Base-by-base conservation (phyloP, 495 filamentous ascomycete genomes). In the Chlorociboria aeruginascens region DNA sequence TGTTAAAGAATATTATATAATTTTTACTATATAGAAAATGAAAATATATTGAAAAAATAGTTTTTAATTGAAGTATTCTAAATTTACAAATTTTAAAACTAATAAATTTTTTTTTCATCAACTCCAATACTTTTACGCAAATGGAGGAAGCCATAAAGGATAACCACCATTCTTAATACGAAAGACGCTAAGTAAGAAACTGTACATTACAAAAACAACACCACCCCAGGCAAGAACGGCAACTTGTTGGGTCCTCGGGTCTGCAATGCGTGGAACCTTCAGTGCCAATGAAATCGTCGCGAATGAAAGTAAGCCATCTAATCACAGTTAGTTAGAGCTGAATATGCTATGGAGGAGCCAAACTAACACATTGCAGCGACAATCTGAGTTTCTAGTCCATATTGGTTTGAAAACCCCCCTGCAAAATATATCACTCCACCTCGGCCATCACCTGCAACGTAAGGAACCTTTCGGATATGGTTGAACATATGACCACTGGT, bases 401-500 rank as follows among this genome's bases (percentile, higher is more conserved):
- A 95, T 61, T 99, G 92, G 60, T 82, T 97, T 59, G 88, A 87
- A 61, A 97, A 99, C 1, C 92, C 92, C 39, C 77, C 77, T 3
- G 93, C 92, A 64, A 97, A 90, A 64, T 97, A 99, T 60, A 68
- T 83, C 35, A 97, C 76, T 2, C 88, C 89, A 7, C 93, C 93
- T 39, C 72, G 76, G 6, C 86, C 87, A 65, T 97, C 82, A 16
- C 81, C 85, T 32, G 80, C 78, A 40, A 97, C 86, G 59, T 99
- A 99, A n/a, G 92, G 90, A 0, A 92, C 88, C 59, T 89, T 89
- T 46, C 92, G 76, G 61, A 99, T 99, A 56, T 97, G 92, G 66
- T 97, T 97, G 74, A 89, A 99, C 92, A 99, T 98, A 62, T 97
- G 89, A 11, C 93, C 92, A 53, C 82, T 88, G 32, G 86, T 97